Evolutionary conservation across 495 filamentous ascomycete species (phyloP).

Genomic region (Aspergillus conjunctus): DNA sequence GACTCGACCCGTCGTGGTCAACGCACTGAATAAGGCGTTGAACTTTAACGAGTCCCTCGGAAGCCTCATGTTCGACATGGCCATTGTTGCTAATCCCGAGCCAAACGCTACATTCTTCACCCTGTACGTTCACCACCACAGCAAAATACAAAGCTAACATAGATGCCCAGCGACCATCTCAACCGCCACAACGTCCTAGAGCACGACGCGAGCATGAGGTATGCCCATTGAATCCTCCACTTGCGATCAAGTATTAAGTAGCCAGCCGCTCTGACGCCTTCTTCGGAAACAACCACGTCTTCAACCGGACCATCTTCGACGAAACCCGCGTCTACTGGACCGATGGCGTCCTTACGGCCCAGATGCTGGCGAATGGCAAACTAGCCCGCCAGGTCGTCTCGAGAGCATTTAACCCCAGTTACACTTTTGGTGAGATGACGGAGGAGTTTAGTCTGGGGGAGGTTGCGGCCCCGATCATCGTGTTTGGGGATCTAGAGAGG

Average conservation of each 20-base stretch:
- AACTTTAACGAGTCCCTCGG: constrained; percentile 43
- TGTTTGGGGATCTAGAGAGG: constrained; percentile 43
- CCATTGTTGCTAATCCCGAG: constrained; percentile 47
- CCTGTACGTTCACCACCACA: constrained; percentile 25
- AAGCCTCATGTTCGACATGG: constrained; percentile 43
- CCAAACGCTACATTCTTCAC: constrained; percentile 53
- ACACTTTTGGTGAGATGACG: constrained; percentile 38
- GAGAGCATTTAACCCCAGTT: constrained; percentile 45
- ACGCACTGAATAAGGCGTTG: constrained; percentile 43
- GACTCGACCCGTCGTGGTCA: constrained; percentile 21
- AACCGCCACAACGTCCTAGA: constrained; percentile 52
- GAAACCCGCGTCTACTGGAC: constrained; percentile 48
- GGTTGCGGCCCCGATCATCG: constrained; percentile 45
- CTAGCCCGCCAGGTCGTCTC: constrained; percentile 48
- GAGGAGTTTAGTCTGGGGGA: constrained; percentile 48
- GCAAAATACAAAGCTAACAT: background rate
- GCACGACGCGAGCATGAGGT: constrained; percentile 56
- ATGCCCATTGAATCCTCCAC: constrained; percentile 6
- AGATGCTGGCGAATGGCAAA: constrained; percentile 47
- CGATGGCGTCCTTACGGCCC: constrained; percentile 34
- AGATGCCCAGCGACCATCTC: constrained; percentile 36
- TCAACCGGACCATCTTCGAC: constrained; percentile 51
- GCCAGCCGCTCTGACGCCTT: constrained; percentile 45
- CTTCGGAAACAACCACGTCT: constrained; percentile 45
- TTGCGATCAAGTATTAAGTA: background rate